Percentiles rank a stretch among this genome's conserved stretches.
Evolutionary conservation across 768 basidiomycete genomes (phyloP).

Genomic region (Mycena metata): DNA sequence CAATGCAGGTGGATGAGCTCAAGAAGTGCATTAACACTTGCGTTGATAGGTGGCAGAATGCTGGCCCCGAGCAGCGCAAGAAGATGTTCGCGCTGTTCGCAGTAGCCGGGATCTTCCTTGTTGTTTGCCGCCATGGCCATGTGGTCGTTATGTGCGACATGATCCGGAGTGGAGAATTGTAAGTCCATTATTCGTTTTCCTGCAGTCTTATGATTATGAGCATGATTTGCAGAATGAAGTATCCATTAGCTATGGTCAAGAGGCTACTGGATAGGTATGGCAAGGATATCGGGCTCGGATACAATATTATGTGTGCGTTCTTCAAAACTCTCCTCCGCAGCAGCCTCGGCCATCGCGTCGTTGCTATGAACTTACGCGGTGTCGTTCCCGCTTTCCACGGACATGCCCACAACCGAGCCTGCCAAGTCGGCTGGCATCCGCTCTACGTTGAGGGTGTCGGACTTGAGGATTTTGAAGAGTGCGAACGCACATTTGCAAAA

Average conservation of each 20-base stretch:
- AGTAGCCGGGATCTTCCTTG: slow-evolving; percentile 43
- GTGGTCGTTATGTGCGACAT: slow-evolving; percentile 46
- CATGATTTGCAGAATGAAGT: slow-evolving; percentile 49
- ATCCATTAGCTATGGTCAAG: slow-evolving; percentile 43
- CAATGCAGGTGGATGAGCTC: background rate
- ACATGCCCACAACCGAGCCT: slow-evolving; percentile 45
- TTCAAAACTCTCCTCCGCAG: slow-evolving; percentile 40
- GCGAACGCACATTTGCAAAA: no score
- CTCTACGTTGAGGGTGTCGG: slow-evolving; percentile 46
- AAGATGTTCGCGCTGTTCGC: slow-evolving; percentile 43
- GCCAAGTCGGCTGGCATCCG: slow-evolving; percentile 43
- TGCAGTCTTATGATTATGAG: no score
- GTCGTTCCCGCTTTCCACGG: no score
- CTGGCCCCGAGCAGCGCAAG: slow-evolving; percentile 34
- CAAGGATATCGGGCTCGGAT: slow-evolving; percentile 33
- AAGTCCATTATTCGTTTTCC: no score
- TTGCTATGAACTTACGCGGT: slow-evolving; percentile 10
- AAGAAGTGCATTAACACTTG: slow-evolving; percentile 30
- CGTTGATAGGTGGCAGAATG: slow-evolving; percentile 35
- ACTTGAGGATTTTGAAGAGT: no score
- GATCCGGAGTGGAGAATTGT: slow-evolving; percentile 45
- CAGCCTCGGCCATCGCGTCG: slow-evolving; percentile 27
- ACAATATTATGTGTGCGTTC: no score
- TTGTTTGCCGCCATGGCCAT: no score
- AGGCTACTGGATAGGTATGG: slow-evolving; percentile 37